phyloP scores from a whole-genome alignment of 2,329 filamentous ascomycete genomes.

The Beauveria varroae region DNA sequence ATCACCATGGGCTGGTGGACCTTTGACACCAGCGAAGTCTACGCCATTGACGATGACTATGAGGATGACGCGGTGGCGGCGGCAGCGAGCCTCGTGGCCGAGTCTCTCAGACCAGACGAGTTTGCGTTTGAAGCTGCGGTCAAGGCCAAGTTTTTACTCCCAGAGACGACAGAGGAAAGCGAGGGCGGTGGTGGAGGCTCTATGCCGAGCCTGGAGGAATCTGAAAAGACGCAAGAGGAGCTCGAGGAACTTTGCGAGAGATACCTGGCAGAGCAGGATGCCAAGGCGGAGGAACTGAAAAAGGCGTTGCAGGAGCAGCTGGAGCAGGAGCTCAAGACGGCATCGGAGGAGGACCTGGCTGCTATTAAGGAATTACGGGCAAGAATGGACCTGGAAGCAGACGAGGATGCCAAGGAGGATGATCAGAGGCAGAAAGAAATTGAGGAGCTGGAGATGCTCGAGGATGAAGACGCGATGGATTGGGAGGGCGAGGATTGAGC shows the following conservation, averaged over 20 bases:
- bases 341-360: background rate
- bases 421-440: background rate
- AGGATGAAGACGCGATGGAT: background rate
- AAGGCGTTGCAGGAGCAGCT: background rate
- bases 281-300: background rate
- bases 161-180: background rate
- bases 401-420: slow-evolving; percentile 1
- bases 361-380: background rate
- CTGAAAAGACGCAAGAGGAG: background rate
- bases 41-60: background rate
- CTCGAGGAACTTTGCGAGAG: background rate
- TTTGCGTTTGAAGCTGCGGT: background rate
- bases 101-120: background rate
- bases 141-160: background rate
- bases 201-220: background rate
- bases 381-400: background rate
- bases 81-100: background rate
- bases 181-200: background rate
- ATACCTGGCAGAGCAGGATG: background rate
- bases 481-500: background rate
- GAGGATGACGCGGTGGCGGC: background rate
- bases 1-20: slow-evolving; percentile 7
- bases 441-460: background rate
- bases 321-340: background rate
- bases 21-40: background rate